phyloP scores from a whole-genome alignment of 441 rosid species.

The Cnidoscolus chayamansa region DNA sequence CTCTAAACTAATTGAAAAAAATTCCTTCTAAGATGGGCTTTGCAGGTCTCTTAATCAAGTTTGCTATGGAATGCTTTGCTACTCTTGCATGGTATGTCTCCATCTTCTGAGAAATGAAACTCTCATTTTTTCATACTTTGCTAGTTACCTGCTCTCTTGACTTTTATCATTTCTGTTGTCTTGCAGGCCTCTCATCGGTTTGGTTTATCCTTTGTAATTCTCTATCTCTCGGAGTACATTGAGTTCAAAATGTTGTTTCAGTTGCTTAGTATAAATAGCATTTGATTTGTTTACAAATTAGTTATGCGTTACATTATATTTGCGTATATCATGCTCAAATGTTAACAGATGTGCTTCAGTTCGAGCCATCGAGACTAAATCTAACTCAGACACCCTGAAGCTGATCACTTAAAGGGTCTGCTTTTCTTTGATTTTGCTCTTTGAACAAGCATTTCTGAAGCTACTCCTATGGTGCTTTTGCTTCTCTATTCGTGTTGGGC shows the following conservation, averaged over 20 bases:
- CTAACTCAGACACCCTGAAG: constrained; percentile 24
- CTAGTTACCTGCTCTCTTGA: background rate
- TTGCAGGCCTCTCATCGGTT: constrained; percentile 33
- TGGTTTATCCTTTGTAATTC: constrained; percentile 37
- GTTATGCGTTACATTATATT: background rate
- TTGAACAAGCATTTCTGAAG: constrained; percentile 30
- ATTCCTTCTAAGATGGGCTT: constrained; percentile 16
- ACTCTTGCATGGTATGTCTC: constrained; percentile 25
- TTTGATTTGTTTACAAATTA: background rate
- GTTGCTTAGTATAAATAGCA: too few species aligned
- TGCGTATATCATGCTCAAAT: background rate
- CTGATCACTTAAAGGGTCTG: constrained; percentile 35
- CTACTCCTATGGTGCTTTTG: constrained; percentile 32
- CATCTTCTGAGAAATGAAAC: background rate
- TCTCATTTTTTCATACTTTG: background rate
- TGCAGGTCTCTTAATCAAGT: constrained; percentile 6
- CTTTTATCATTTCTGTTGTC: background rate
- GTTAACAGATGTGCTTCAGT: constrained; percentile 33
- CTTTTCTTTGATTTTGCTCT: constrained; percentile 33
- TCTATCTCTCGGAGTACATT: background rate
- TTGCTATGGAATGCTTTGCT: constrained; percentile 23
- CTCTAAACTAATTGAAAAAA: background rate
- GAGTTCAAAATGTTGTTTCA: too few species aligned
- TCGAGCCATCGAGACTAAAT: constrained; percentile 34
- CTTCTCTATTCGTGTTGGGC: background rate